These are phyloP conservation scores for Glebionis coronaria DNA, from an alignment of 129 eudicot species.

Conservation along the genomic window DNA sequence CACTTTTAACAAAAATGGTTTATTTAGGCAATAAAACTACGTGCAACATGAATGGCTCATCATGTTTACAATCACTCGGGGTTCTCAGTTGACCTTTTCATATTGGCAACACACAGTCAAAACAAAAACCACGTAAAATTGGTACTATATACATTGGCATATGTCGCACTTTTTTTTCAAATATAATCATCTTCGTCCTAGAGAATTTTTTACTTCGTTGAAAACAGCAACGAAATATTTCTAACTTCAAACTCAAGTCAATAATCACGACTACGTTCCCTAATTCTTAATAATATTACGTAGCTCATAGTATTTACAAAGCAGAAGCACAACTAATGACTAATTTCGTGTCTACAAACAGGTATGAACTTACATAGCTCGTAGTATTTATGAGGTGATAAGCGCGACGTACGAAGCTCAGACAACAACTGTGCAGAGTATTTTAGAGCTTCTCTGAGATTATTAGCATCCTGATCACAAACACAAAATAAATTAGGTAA, in stretches of 20 bases:
- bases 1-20: neutral
- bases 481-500: neutral
- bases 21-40: too few relatives aligned
- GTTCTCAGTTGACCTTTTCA: neutral
- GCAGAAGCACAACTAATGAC: slow-evolving; percentile 9
- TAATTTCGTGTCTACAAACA: neutral
- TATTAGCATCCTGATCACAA: slow-evolving; percentile 64
- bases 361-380: slow-evolving; percentile 73
- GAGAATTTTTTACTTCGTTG: slow-evolving; percentile 7
- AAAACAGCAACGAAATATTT: too few relatives aligned
- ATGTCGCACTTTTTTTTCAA: too few relatives aligned
- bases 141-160: too few relatives aligned
- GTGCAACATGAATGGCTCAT: too few relatives aligned
- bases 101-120: neutral
- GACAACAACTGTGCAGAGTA: too few relatives aligned
- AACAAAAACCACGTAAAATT: neutral
- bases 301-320: too few relatives aligned
- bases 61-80: neutral
- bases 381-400: slow-evolving; percentile 90
- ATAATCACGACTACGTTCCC: too few relatives aligned
- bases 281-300: too few relatives aligned
- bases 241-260: too few relatives aligned
- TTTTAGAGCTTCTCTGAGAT: too few relatives aligned
- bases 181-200: neutral
- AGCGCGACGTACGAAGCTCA: too few relatives aligned